phyloP scores from a whole-genome alignment of 169 alveolate genomes.

The Sarcocystis neurona region DNA sequence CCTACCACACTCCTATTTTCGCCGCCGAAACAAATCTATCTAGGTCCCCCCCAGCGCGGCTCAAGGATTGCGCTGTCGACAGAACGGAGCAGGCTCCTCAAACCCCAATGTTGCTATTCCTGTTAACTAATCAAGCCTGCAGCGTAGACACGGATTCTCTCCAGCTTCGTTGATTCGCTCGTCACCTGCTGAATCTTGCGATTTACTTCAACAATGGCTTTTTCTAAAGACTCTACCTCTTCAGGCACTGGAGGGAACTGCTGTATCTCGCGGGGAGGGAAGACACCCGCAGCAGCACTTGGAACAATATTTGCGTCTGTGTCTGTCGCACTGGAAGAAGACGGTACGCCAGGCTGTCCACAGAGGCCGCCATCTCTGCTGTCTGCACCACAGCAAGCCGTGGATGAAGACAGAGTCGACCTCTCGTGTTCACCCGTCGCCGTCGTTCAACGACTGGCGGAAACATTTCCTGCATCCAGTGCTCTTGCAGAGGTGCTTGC shows the following conservation, averaged over 20 bases:
- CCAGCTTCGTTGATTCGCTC: slow-evolving; percentile 54
- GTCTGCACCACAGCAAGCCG: too few relatives aligned
- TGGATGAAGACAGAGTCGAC: too few relatives aligned
- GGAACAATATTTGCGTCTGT: too few relatives aligned
- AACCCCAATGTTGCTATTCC: slow-evolving; percentile 59
- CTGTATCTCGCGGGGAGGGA: slow-evolving; percentile 58
- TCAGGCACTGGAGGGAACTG: slow-evolving; percentile 57
- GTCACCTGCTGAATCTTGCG: slow-evolving; percentile 43
- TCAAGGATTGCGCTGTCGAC: slow-evolving; percentile 44
- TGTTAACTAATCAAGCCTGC: slow-evolving; percentile 49
- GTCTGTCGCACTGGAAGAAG: too few relatives aligned
- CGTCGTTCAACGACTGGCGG: too few relatives aligned
- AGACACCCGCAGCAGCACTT: slow-evolving; percentile 12
- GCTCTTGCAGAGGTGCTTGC: too few relatives aligned
- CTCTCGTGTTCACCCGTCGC: too few relatives aligned
- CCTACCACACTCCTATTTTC: neutral
- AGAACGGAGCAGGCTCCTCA: slow-evolving; percentile 42
- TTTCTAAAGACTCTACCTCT: slow-evolving; percentile 60
- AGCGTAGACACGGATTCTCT: slow-evolving; percentile 52
- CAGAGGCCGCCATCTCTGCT: too few relatives aligned
- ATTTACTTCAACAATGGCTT: slow-evolving; percentile 48
- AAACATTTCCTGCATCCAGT: too few relatives aligned
- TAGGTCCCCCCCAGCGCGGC: neutral
- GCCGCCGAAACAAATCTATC: neutral
- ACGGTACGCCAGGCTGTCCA: too few relatives aligned